Percentiles rank a stretch among this genome's conserved stretches.
These are phyloP conservation scores for Coemansia sp. DNA, from an alignment of 192 early-diverging fungal genomes.

Conservation along the genomic window DNA sequence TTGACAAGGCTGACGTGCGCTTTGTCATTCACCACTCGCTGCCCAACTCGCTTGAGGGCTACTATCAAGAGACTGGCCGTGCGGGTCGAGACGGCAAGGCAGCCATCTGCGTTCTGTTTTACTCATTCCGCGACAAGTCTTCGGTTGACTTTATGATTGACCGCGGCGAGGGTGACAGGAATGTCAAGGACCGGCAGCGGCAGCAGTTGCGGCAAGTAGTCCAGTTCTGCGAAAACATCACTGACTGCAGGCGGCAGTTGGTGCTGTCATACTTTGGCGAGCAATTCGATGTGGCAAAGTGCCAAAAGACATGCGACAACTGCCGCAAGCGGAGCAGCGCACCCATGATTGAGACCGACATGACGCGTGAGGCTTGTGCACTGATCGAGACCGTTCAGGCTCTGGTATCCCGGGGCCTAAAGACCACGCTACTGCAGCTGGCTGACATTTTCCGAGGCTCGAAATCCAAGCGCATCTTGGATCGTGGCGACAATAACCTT, in stretches of 20 bases:
- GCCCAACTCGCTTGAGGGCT: constrained; percentile 88
- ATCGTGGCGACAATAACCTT: constrained; percentile 54
- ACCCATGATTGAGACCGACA: constrained; percentile 43
- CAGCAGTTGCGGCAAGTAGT: constrained; percentile 66
- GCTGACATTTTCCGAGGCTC: constrained; percentile 77
- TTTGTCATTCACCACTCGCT: constrained; percentile 93
- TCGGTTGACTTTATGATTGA: constrained; percentile 78
- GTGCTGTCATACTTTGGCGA: constrained; percentile 93
- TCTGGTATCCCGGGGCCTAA: constrained; percentile 26
- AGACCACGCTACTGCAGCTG: constrained; percentile 67
- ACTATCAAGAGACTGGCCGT: constrained; percentile 96
- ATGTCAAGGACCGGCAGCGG: constrained; percentile 77
- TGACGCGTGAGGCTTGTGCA: constrained; percentile 55
- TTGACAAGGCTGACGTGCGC: constrained; percentile 94
- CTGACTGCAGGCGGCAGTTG: constrained; percentile 84
- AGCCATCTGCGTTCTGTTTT: constrained; percentile 83
- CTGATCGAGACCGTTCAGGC: constrained; percentile 57
- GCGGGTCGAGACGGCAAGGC: constrained; percentile 89
- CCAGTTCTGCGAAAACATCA: constrained; percentile 81
- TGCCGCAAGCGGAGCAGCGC: constrained; percentile 54
- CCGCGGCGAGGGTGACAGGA: constrained; percentile 71
- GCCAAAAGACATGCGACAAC: constrained; percentile 85
- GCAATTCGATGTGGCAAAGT: constrained; percentile 61
- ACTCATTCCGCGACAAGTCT: constrained; percentile 70
- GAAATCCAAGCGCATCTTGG: constrained; percentile 55